Evolutionary conservation across 805 yeast species (phyloP).

Genomic region (Torulaspora delbrueckii): DNA sequence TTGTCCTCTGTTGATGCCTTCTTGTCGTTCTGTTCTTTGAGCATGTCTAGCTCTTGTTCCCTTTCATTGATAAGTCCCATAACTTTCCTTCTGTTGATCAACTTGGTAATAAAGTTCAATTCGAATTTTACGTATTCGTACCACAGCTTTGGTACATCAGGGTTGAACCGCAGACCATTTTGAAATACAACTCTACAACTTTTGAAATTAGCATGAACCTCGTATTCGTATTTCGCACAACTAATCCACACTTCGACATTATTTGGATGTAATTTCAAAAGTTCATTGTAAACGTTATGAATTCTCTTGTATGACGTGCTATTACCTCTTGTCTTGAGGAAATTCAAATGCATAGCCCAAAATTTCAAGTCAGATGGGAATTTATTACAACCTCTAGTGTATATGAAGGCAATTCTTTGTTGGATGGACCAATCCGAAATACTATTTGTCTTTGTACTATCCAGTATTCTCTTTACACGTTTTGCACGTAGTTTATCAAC

Average conservation of each 20-base stretch:
- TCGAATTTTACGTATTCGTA: conserved; percentile 83
- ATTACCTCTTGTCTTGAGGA: conserved; percentile 48
- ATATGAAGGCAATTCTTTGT: conserved; percentile 74
- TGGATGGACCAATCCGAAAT: conserved; percentile 84
- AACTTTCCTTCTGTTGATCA: conserved; percentile 76
- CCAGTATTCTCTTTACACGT: conserved; percentile 57
- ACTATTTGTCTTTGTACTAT: conserved; percentile 54
- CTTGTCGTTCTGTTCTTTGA: conserved; percentile 33
- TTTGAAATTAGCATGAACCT: conserved; percentile 78
- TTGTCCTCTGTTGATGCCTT: conserved; percentile 35
- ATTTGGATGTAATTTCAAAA: conserved; percentile 85
- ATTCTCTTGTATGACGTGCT: conserved; percentile 65
- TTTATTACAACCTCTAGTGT: conserved; percentile 73
- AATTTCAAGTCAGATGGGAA: conserved; percentile 72
- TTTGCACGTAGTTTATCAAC: conserved; percentile 73
- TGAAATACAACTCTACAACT: conserved; percentile 86
- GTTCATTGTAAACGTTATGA: conserved; percentile 68
- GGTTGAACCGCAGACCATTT: conserved; percentile 77
- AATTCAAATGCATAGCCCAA: conserved; percentile 74
- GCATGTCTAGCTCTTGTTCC: conserved; percentile 54
- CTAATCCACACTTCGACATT: conserved; percentile 88
- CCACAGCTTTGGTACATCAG: conserved; percentile 72
- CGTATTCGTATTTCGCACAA: conserved; percentile 92
- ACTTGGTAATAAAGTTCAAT: conserved; percentile 74
- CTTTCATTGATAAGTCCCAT: conserved; percentile 72